A percentile compares a stretch with the other conserved stretches of the same genome.
Evolutionary conservation across 257 asterid genomes (phyloP).

Genomic region (Verbena officinalis): DNA sequence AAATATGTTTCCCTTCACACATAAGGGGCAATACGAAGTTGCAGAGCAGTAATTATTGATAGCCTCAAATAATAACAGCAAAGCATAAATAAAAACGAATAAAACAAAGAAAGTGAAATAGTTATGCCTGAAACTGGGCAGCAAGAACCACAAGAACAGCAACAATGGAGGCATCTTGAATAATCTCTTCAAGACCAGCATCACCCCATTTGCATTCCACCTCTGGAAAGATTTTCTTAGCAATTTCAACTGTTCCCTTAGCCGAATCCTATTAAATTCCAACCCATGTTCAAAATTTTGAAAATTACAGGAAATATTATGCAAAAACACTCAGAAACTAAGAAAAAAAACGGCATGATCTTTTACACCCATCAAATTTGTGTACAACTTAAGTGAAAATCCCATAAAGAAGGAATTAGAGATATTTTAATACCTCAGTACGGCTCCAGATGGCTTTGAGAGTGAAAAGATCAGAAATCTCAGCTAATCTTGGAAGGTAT

Average conservation of each 20-base stretch:
- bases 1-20: neutral
- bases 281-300: neutral
- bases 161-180: conserved; percentile 51
- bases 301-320: neutral
- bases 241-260: conserved; percentile 61
- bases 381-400: neutral
- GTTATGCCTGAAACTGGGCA: conserved; percentile 63
- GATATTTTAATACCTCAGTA: conserved; percentile 51
- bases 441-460: conserved; percentile 78
- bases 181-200: conserved; percentile 59
- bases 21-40: neutral
- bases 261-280: conserved; percentile 59
- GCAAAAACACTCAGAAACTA: neutral
- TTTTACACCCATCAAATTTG: neutral
- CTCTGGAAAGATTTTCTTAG: conserved; percentile 50
- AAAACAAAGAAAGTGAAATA: neutral
- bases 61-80: neutral
- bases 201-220: conserved; percentile 80
- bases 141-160: conserved; percentile 77
- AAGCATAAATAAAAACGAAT: neutral
- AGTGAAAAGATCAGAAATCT: conserved; percentile 52
- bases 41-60: neutral
- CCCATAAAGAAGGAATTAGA: neutral
- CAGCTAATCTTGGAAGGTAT: conserved; percentile 70
- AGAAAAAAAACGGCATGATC: no score